phyloP scores from a whole-genome alignment of 2,329 filamentous ascomycete genomes.

The Claviceps purpurea region DNA sequence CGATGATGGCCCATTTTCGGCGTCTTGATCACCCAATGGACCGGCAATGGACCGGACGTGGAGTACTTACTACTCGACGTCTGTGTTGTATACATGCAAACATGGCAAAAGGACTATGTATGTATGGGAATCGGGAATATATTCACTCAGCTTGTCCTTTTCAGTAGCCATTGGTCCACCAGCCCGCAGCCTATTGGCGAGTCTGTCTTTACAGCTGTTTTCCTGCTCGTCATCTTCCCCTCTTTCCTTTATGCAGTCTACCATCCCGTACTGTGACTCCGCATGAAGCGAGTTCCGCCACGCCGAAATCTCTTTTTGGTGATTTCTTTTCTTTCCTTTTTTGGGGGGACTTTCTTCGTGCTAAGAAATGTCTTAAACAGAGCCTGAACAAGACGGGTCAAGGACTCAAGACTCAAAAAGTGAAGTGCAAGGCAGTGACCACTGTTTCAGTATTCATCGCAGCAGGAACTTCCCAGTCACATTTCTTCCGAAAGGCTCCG shows the following conservation, averaged over 20 bases:
- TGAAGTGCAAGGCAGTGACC: too few species aligned
- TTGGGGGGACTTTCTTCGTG: too few species aligned
- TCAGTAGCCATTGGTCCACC: not conserved
- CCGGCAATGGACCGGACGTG: not conserved
- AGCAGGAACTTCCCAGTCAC: too few species aligned
- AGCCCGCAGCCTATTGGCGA: not conserved
- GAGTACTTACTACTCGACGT: not conserved
- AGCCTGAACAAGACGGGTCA: too few species aligned
- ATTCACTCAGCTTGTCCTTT: not conserved
- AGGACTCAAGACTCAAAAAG: too few species aligned
- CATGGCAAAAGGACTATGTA: not conserved
- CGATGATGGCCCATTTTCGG: not conserved
- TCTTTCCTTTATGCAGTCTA: not conserved
- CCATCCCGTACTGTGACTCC: not conserved
- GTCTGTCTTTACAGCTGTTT: not conserved
- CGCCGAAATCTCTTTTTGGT: too few species aligned
- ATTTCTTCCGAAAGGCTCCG: too few species aligned
- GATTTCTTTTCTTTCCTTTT: too few species aligned
- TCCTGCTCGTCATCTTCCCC: not conserved
- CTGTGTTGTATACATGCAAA: not conserved
- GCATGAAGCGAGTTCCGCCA: too few species aligned
- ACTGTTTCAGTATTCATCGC: too few species aligned
- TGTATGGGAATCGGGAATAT: not conserved
- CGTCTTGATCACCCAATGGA: not conserved
- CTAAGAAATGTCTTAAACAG: too few species aligned